Evolutionary conservation across 176 grass and related monocot species (phyloP), one percentile per base, ranked within the genome.

Genomic region (Rhynchospora pubera): DNA sequence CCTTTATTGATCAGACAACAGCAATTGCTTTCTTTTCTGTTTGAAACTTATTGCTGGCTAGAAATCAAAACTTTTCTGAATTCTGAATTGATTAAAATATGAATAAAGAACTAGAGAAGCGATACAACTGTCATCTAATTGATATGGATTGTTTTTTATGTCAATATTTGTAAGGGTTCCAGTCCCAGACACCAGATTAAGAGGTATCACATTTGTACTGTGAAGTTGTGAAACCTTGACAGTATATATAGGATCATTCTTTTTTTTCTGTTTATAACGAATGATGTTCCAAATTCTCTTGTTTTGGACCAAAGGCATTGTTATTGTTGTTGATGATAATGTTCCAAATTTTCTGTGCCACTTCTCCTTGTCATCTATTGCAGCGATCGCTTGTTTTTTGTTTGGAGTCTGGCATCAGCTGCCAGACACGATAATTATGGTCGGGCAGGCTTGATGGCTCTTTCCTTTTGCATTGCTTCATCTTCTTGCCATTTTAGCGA

Each of bases 361-460:
- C 21, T 28, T 74, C 47, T 22, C 9, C 50, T 75, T 16, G 45
- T 26, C 19, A 64, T 83, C 81, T 30, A 85, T 85, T 85, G 53
- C 90, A 97, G 94, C 85, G 90, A 92, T 26, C 81, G 90, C 66
- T 76, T 87, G 45, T 82, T 89, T 90, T 82, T 97, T 55, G 85
- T 94, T 87, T 94, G 87, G 90, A 91, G 78, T 42, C 82, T 97
- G 83, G 88, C 94, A 62, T 94, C 87, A 84, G 85, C 90, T 86
- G 78, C 78, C 69, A 91, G 72, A 89, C 87, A 90, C 57, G 88
- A 89, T 80, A 91, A 90, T 81, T 97, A 94, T 94, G 88, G 94
- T 65, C 91, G 94, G 82, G 85, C 92, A 81, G 94, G 94, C 77
- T 86, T 97, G 85, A 97, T 97, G 94, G 73, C 88, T 87, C 90